phyloP scores from a whole-genome alignment of 345 rosid species.

The Hibiscus mutabilis region DNA sequence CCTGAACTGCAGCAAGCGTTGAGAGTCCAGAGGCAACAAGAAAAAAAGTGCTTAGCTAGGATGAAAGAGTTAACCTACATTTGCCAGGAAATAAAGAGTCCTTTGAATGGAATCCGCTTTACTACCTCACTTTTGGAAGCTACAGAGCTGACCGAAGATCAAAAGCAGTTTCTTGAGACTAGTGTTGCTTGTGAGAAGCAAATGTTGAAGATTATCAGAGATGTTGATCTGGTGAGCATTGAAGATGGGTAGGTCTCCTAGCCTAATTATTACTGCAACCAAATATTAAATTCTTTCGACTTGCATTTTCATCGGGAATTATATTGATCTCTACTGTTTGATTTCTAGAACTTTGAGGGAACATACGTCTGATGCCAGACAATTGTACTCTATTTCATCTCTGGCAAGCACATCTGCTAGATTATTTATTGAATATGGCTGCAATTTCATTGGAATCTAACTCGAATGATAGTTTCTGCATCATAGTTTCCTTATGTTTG shows the following conservation, averaged over 20 bases:
- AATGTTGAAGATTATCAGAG: constrained; percentile 55
- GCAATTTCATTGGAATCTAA: neutral
- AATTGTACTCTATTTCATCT: constrained; percentile 4
- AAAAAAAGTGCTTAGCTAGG: constrained; percentile 47
- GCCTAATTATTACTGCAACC: neutral
- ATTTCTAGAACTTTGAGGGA: neutral
- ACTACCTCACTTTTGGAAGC: constrained; percentile 72
- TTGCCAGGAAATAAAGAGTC: constrained; percentile 71
- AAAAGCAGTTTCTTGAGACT: constrained; percentile 82
- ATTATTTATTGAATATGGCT: neutral
- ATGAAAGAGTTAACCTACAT: constrained; percentile 85
- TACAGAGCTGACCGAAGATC: constrained; percentile 66
- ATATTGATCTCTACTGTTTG: neutral
- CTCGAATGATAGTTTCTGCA: neutral
- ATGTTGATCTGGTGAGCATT: constrained; percentile 60
- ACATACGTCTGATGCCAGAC: neutral
- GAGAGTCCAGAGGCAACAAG: constrained; percentile 67
- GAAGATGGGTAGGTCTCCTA: constrained; percentile 65
- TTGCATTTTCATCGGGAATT: constrained; percentile 1
- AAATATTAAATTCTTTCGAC: neutral
- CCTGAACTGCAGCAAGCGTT: constrained; percentile 86
- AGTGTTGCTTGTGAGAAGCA: constrained; percentile 88
- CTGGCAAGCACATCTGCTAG: neutral
- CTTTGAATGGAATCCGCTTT: constrained; percentile 68
- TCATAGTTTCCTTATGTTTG: neutral